Base-by-base conservation (phyloP, 805 yeast genomes). In the Schwanniomyces sp. region DNA sequence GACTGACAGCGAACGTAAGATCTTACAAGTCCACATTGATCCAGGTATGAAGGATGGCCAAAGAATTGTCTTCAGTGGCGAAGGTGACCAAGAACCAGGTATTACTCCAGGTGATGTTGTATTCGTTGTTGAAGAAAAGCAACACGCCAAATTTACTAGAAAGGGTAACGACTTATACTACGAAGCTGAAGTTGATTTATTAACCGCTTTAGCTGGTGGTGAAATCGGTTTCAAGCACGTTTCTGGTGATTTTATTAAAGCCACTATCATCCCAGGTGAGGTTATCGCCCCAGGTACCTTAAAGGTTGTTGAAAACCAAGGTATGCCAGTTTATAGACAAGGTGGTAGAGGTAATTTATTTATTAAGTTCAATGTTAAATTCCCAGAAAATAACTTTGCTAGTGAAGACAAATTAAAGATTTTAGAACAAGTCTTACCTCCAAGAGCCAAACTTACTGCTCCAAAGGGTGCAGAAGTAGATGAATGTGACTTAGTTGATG, bases 1-100 rank as follows among this genome's bases (percentile, higher is more conserved):
- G 80, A 85, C 91, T 41, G 75, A 76, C 52, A 79, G 79, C 54
- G 97, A 92, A 76, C 84, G 96, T 76, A 92, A 94, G 80, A 85
- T 94, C 50, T 76, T 94, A 63, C 94, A 91, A 73, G 97, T 94
- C 48, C 89, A 91, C 72, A 82, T 94, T 64, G 96, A 90, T 66
- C 94, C 95, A 61, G 99, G 99, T 76, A 92, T 92, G 97, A 85
- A 78, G 64, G 87, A 90, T 63, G 97, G 97, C 50, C 96, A 92
- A 75, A 84, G 84, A 72, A 81, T 94, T 58, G 88, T 84, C 6
- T 94, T 92, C 76, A 78, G 83, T 58, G 98, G 97, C 56, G 97
- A 92, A 76, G 97, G 97, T 63, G 99, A 94, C 72, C 97, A 92
- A 72, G 94, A 87, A 55, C 98, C 98, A 52, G 91, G 87, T 67